phyloP scores from a whole-genome alignment of 148 eudicot species.

The Rhododendron vialii region DNA sequence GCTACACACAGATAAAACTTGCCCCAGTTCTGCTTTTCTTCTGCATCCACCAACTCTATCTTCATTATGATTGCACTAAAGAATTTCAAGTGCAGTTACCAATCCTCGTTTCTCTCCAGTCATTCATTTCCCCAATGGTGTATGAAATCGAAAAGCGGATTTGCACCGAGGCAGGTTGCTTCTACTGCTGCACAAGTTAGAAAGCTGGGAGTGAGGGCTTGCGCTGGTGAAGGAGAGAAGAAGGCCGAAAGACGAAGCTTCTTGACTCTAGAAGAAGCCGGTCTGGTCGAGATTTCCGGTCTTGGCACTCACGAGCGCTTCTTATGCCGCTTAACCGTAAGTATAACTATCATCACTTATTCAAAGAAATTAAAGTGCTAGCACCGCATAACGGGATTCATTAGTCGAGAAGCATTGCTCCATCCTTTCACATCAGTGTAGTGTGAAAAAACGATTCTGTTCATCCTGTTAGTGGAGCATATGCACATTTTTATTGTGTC shows the following conservation, averaged over 20 bases:
- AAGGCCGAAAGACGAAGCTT: constrained; percentile 36
- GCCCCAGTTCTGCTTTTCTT: neutral
- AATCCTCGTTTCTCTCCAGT: constrained; percentile 6
- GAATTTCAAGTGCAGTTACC: neutral
- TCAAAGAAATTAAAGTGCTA: neutral
- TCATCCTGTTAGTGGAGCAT: neutral
- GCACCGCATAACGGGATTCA: neutral
- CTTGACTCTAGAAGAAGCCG: constrained; percentile 84
- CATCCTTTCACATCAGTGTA: neutral
- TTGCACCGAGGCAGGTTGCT: constrained; percentile 2
- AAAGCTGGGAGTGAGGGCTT: constrained; percentile 29
- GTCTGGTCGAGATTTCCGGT: constrained; percentile 78
- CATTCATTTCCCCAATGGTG: neutral
- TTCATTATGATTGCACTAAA: constrained; percentile 20
- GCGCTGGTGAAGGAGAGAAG: constrained; percentile 19
- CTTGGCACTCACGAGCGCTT: constrained; percentile 77
- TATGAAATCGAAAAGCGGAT: neutral
- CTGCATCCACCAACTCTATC: neutral
- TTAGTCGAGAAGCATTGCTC: neutral
- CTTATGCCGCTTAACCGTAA: constrained; percentile 83
- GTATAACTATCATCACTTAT: neutral
- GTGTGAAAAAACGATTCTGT: neutral
- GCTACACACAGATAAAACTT: constrained; percentile 2
- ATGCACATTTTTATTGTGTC: neutral
- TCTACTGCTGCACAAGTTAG: neutral